phyloP scores from a whole-genome alignment of 345 rosid species.

The Turritis glabra region DNA sequence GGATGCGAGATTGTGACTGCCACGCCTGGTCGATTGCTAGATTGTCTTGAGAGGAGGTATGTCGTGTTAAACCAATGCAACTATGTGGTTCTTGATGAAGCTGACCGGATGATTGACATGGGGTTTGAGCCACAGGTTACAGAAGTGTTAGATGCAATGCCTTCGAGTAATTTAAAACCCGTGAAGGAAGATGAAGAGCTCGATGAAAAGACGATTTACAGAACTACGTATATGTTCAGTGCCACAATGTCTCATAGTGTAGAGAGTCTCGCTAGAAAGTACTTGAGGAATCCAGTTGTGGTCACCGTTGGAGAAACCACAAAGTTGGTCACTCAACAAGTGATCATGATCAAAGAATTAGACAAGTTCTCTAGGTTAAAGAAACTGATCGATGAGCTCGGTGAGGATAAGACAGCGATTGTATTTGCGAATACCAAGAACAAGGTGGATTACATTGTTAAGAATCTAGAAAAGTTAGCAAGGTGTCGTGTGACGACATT shows the following conservation, averaged over 20 bases:
- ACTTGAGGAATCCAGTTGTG: slow-evolving; percentile 90
- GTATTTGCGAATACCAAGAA: slow-evolving; percentile 81
- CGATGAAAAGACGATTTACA: slow-evolving; percentile 81
- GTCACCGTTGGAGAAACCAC: slow-evolving; percentile 85
- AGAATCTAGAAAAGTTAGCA: slow-evolving; percentile 60
- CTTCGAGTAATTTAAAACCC: slow-evolving; percentile 84
- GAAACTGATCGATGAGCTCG: slow-evolving; percentile 70
- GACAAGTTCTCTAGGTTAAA: slow-evolving; percentile 59
- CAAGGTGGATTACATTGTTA: slow-evolving; percentile 65
- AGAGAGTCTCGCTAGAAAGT: slow-evolving; percentile 92
- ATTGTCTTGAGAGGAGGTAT: slow-evolving; percentile 85
- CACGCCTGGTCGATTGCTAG: slow-evolving; percentile 82
- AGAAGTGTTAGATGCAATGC: slow-evolving; percentile 88
- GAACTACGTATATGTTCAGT: slow-evolving; percentile 93
- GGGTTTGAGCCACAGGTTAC: slow-evolving; percentile 90
- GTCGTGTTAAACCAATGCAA: slow-evolving; percentile 87
- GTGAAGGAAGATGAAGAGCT: slow-evolving; percentile 97
- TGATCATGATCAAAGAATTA: slow-evolving; percentile 72
- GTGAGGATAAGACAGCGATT: slow-evolving; percentile 62
- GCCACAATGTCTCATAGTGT: slow-evolving; percentile 91
- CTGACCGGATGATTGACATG: slow-evolving; percentile 96
- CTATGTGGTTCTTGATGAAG: slow-evolving; percentile 96
- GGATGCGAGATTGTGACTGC: slow-evolving; percentile 97
- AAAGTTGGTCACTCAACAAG: slow-evolving; percentile 62
- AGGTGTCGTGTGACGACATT: slow-evolving; percentile 78